Evolutionary conservation across 2,329 filamentous ascomycete genomes (phyloP).

Genomic region (Aureobasidium melanogenum): DNA sequence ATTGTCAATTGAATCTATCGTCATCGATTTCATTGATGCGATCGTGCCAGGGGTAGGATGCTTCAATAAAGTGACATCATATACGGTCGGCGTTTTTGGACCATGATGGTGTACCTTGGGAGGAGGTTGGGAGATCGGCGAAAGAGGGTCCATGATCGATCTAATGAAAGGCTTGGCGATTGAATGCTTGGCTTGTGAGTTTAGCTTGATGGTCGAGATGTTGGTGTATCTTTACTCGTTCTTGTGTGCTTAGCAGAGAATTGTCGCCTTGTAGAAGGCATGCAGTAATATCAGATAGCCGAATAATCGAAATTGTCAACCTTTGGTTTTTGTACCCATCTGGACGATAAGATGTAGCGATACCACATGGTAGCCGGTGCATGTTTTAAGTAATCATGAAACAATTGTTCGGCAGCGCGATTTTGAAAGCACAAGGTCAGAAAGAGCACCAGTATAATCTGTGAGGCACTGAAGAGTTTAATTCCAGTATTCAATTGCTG

Average conservation of each 20-base stretch:
- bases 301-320: neutral
- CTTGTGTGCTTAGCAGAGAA: neutral
- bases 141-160: neutral
- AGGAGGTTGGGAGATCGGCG: slow-evolving; percentile 2
- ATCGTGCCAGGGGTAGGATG: neutral
- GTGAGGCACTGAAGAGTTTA: too few relatives aligned
- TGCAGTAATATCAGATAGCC: neutral
- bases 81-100: neutral
- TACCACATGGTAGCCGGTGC: too few relatives aligned
- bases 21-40: slow-evolving; percentile 5
- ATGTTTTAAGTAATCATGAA: too few relatives aligned
- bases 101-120: neutral
- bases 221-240: neutral
- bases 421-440: too few relatives aligned
- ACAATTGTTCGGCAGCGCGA: too few relatives aligned
- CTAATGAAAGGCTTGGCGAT: neutral
- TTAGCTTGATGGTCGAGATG: neutral
- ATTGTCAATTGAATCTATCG: neutral
- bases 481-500: accelerated
- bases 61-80: slow-evolving; percentile 5
- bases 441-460: too few relatives aligned
- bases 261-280: accelerated
- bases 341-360: neutral
- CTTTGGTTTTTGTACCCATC: neutral
- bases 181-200: neutral